phyloP scores from a whole-genome alignment of 768 basidiomycete species.

The Hydnomerulius pinastri region DNA sequence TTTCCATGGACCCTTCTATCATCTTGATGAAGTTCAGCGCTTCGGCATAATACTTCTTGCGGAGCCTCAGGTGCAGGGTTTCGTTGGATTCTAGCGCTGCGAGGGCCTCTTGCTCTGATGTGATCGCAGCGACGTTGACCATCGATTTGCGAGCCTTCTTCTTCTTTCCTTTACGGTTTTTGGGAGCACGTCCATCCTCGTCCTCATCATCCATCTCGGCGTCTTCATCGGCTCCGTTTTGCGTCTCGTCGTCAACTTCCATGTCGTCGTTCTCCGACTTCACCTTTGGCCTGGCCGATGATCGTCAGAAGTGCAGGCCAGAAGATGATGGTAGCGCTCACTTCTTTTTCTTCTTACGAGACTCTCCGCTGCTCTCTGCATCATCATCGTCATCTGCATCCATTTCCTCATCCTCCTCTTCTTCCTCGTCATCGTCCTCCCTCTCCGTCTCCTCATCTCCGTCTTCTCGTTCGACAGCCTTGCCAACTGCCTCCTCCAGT shows the following conservation, averaged over 20 bases:
- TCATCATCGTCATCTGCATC: conserved; percentile 44
- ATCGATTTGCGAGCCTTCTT: conserved; percentile 67
- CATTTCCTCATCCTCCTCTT: conserved; percentile 34
- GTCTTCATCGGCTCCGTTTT: conserved; percentile 35
- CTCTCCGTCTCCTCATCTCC: conserved; percentile 38
- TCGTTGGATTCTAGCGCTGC: conserved; percentile 69
- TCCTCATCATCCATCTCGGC: conserved; percentile 42
- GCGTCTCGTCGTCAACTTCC: conserved; percentile 54
- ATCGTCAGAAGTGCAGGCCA: conserved; percentile 11
- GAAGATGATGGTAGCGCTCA: not conserved
- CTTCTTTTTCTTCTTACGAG: conserved; percentile 37
- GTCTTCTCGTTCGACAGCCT: conserved; percentile 51
- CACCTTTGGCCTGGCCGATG: conserved; percentile 17
- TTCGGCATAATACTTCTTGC: conserved; percentile 86
- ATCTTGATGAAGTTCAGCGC: conserved; percentile 79
- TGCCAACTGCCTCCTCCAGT: conserved; percentile 67
- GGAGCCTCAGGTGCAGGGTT: conserved; percentile 64
- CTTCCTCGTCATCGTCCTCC: conserved; percentile 34
- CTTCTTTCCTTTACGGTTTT: conserved; percentile 46
- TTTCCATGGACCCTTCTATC: conserved; percentile 68
- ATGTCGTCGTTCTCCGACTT: conserved; percentile 51
- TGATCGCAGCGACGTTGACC: conserved; percentile 68
- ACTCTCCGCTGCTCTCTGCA: conserved; percentile 27
- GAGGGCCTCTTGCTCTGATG: conserved; percentile 70
- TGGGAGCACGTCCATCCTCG: conserved; percentile 31